Evolutionary conservation across 2,329 filamentous ascomycete species (phyloP), one percentile per base, ranked within the genome.

Genomic region (Nemania abortiva): DNA sequence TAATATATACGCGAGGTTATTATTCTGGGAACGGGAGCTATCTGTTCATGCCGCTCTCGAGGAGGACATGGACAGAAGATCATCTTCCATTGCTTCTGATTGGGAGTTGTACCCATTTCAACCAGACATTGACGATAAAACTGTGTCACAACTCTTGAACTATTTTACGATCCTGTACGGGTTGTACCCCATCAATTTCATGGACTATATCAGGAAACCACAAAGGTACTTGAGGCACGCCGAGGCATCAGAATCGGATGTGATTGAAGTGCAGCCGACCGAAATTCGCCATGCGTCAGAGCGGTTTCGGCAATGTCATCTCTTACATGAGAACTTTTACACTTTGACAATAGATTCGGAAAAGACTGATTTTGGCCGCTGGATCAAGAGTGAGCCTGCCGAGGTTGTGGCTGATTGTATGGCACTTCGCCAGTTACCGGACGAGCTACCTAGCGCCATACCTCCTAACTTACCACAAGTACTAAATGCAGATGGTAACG

Each of bases 101-200:
- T 96, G 93, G 93, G 90, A 93, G 62, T 88, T 87, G 68, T 85
- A 88, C 45, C 78, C 85, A 6, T 89, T 88, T 70, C 85, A 89
- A 6, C 83, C 89, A n/a, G 89, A 91, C 39, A 83, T 85, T 11
- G 88, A 92, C 62, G 88, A 89, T 50, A 84, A 86, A 6, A 82
- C 86, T 2, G 87, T 93, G 2, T 88, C 90, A 5, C 90, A 93
- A 68, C 84, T 95, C 1, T 81, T 90, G 62, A 88, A 90, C 73
- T 95, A 93, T 79, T 96, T 94, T 74, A 95, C 92, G 2, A 91
- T 94, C 29, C 84, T 96, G 0, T 96, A 96, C 74, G 93, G 93
- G 0, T 82, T 96, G 4, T 96, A 95, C 72, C 93, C 93, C 1
- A 88, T 95, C 76, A 95, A 95, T 77, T 94, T 96, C 74, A 92